Conservation (phyloP, 2,329 filamentous ascomycete species). For the Microsporum audouinii region DNA sequence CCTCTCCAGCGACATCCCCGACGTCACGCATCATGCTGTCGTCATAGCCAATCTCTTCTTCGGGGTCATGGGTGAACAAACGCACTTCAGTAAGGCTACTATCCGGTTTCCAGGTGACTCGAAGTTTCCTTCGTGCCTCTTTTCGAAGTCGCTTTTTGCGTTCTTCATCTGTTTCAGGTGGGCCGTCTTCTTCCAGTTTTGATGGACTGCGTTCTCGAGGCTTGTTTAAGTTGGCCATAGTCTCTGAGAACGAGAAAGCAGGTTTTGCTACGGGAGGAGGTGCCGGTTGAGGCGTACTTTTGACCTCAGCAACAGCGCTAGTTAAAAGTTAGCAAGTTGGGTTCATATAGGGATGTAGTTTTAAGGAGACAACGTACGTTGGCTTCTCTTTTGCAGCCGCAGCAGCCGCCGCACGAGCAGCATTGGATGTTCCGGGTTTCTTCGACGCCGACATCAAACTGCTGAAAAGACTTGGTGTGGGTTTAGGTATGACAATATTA, state of each 20-base stretch:
- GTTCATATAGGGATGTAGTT: neutral
- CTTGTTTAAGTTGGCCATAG: conserved; percentile 43
- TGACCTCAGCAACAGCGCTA: neutral
- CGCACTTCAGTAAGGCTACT: conserved; percentile 45
- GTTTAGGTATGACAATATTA: conserved; percentile 32
- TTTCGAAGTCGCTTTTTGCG: conserved; percentile 49
- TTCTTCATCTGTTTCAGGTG: conserved; percentile 50
- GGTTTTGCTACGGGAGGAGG: conserved; percentile 27
- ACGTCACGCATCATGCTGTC: conserved; percentile 48
- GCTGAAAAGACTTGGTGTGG: conserved; percentile 35
- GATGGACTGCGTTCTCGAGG: conserved; percentile 43
- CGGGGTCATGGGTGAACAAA: conserved; percentile 51
- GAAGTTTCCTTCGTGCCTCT: conserved; percentile 48
- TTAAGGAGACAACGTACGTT: conserved; percentile 19
- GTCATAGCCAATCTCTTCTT: conserved; percentile 50
- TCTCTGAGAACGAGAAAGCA: conserved; percentile 39
- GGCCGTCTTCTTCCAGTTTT: conserved; percentile 42
- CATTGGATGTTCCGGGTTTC: conserved; percentile 40
- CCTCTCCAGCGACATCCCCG: conserved; percentile 48
- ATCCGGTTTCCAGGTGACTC: conserved; percentile 51
- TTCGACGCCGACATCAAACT: conserved; percentile 40
- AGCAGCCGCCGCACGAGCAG: conserved; percentile 36
- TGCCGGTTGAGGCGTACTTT: conserved; percentile 22
- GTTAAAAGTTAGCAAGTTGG: conserved; percentile 11
- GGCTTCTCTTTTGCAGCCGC: conserved; percentile 25